Percentiles rank a stretch among this genome's conserved stretches.
Evolutionary conservation across 2,329 filamentous ascomycete genomes (phyloP).

Genomic region (Hymenoscyphus salicellus): DNA sequence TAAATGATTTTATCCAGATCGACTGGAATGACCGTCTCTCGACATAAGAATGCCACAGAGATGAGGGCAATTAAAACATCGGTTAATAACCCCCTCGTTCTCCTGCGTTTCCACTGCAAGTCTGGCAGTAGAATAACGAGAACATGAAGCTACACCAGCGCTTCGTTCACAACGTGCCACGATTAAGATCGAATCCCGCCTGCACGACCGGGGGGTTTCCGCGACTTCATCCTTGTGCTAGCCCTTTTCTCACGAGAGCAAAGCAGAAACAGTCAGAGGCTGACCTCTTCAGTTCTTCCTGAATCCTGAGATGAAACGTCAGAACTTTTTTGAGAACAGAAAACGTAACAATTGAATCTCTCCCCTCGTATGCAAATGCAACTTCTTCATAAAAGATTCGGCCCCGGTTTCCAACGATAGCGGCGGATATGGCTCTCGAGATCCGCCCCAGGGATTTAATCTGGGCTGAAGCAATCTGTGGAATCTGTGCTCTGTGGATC

Average conservation of each 20-base stretch:
- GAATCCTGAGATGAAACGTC: not conserved
- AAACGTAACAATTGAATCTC: not conserved
- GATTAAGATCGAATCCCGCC: not conserved
- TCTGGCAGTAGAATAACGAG: not conserved
- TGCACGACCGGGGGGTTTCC: constrained; percentile 2
- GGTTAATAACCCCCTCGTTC: not conserved
- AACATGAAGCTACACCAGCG: not conserved
- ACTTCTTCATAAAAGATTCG: constrained; percentile 12
- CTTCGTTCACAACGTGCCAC: not conserved
- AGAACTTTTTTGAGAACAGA: not conserved
- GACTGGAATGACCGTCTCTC: constrained; percentile 25
- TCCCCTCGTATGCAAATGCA: not conserved
- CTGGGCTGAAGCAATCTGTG: constrained; percentile 10
- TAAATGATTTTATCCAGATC: constrained; percentile 8
- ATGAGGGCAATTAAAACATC: constrained; percentile 20
- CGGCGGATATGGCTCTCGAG: not conserved
- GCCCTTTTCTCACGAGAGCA: not conserved
- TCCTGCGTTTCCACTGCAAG: not conserved
- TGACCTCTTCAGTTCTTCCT: not conserved
- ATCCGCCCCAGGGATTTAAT: constrained; percentile 10
- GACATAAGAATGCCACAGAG: constrained; percentile 29
- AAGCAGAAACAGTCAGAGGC: not conserved
- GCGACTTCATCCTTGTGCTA: not conserved
- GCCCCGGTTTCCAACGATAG: not conserved
- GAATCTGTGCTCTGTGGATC: constrained; percentile 11